These are phyloP conservation scores for Nannizziopsis arthrosporioides DNA, from an alignment of 2,329 filamentous ascomycete species.

Conservation along the genomic window DNA sequence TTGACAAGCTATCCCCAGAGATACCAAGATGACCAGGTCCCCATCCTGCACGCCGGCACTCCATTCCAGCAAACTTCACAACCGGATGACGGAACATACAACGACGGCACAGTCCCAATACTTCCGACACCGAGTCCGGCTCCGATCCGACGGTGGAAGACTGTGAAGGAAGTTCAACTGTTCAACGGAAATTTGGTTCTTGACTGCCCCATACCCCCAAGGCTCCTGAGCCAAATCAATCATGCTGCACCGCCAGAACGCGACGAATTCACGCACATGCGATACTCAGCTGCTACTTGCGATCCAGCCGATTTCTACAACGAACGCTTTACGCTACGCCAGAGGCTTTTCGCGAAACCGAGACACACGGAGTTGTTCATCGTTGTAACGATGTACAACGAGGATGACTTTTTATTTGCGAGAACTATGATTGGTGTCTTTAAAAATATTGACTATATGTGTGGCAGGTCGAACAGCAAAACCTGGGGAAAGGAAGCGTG, in stretches of 20 bases:
- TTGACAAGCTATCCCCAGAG: slow-evolving; percentile 40
- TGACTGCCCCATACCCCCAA: slow-evolving; percentile 87
- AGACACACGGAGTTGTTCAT: slow-evolving; percentile 92
- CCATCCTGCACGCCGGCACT: slow-evolving; percentile 57
- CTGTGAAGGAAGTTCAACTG: slow-evolving; percentile 93
- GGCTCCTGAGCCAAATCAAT: slow-evolving; percentile 72
- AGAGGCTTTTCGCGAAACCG: slow-evolving; percentile 83
- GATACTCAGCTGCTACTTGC: slow-evolving; percentile 89
- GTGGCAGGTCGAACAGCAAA: slow-evolving; percentile 80
- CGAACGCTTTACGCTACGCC: slow-evolving; percentile 80
- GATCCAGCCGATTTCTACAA: slow-evolving; percentile 81
- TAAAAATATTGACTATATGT: slow-evolving; percentile 99
- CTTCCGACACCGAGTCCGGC: slow-evolving; percentile 41
- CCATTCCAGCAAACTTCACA: slow-evolving; percentile 50
- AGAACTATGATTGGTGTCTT: slow-evolving; percentile 94
- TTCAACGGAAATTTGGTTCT: slow-evolving; percentile 95
- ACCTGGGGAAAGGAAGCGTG: slow-evolving; percentile 97
- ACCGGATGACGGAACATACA: slow-evolving; percentile 26
- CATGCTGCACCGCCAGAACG: slow-evolving; percentile 70
- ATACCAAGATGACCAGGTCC: slow-evolving; percentile 60
- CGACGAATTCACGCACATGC: slow-evolving; percentile 66
- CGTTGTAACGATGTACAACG: slow-evolving; percentile 97
- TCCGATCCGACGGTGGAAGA: slow-evolving; percentile 83
- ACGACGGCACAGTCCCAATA: slow-evolving; percentile 28
- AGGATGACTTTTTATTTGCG: slow-evolving; percentile 91